Conservation (phyloP, 345 rosid genomes). For the Pistacia vera region DNA sequence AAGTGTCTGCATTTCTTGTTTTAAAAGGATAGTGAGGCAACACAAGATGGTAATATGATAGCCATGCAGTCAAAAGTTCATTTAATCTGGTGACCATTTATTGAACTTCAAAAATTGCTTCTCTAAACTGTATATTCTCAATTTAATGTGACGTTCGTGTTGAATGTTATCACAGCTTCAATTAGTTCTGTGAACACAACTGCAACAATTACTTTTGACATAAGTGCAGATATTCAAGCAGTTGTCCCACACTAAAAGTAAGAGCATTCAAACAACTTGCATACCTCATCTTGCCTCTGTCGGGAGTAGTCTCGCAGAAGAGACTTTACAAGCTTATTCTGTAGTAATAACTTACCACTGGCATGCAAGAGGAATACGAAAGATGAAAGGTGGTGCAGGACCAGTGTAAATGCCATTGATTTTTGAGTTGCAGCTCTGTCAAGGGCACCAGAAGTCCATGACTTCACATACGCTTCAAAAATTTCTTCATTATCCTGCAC, state of each 20-base stretch:
- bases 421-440: slow-evolving; percentile 70
- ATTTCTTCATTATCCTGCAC: slow-evolving; percentile 70
- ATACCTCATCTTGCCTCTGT: slow-evolving; percentile 68
- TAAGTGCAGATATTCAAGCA: neutral
- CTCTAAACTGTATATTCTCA: neutral
- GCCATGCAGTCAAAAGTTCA: neutral
- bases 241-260: neutral
- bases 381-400: slow-evolving; percentile 68
- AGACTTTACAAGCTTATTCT: slow-evolving; percentile 63
- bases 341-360: slow-evolving; percentile 35
- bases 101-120: neutral
- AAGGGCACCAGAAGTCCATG: slow-evolving; percentile 78
- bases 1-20: neutral
- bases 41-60: neutral
- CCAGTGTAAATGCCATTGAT: slow-evolving; percentile 61
- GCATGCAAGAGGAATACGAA: slow-evolving; percentile 43
- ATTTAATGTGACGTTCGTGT: neutral
- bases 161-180: neutral
- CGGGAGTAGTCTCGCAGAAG: slow-evolving; percentile 70
- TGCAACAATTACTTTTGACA: neutral
- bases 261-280: slow-evolving; percentile 7
- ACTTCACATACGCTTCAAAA: slow-evolving; percentile 72
- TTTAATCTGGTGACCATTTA: too few relatives aligned
- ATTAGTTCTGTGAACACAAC: neutral
- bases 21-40: neutral